Conservation (phyloP, 768 basidiomycete species). For the Lepiota brunneoincarnata region DNA sequence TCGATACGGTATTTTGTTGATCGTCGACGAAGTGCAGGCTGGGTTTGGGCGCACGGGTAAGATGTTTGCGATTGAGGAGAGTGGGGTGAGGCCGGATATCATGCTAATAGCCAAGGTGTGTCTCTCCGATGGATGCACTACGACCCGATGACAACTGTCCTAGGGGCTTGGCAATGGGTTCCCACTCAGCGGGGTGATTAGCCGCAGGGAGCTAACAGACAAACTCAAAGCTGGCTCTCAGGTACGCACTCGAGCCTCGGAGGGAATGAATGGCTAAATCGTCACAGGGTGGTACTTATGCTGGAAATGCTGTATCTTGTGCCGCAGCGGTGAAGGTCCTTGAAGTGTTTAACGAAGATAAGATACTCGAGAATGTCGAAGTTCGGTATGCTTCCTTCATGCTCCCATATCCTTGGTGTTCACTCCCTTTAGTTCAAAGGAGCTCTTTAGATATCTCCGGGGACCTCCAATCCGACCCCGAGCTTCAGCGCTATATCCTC, state of each 20-base stretch:
- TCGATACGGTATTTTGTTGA: constrained; percentile 78
- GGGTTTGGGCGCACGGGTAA: constrained; percentile 89
- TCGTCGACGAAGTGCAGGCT: constrained; percentile 85
- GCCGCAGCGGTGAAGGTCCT: constrained; percentile 86
- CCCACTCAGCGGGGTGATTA: constrained; percentile 86
- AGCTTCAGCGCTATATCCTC: constrained; percentile 57
- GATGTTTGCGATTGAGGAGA: constrained; percentile 79
- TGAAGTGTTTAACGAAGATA: constrained; percentile 75
- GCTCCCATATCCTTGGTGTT: not conserved
- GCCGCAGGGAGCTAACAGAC: constrained; percentile 79
- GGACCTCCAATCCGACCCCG: constrained; percentile 51
- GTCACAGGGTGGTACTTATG: constrained; percentile 79
- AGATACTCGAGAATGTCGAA: constrained; percentile 78
- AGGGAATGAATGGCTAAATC: constrained; percentile 10
- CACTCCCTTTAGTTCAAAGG: constrained; percentile 48
- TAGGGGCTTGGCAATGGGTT: constrained; percentile 87
- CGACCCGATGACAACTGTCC: constrained; percentile 17
- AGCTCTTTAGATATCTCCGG: constrained; percentile 67
- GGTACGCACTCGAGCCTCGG: constrained; percentile 36
- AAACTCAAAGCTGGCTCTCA: constrained; percentile 76
- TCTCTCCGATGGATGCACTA: not conserved
- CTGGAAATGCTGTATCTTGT: constrained; percentile 89
- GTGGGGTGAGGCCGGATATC: constrained; percentile 85
- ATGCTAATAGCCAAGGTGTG: constrained; percentile 79
- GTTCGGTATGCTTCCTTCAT: constrained; percentile 44